A percentile compares a stretch with the other conserved stretches of the same genome.
Conservation (phyloP, 169 alveolate genomes). For the Plasmodium ovale region DNA sequence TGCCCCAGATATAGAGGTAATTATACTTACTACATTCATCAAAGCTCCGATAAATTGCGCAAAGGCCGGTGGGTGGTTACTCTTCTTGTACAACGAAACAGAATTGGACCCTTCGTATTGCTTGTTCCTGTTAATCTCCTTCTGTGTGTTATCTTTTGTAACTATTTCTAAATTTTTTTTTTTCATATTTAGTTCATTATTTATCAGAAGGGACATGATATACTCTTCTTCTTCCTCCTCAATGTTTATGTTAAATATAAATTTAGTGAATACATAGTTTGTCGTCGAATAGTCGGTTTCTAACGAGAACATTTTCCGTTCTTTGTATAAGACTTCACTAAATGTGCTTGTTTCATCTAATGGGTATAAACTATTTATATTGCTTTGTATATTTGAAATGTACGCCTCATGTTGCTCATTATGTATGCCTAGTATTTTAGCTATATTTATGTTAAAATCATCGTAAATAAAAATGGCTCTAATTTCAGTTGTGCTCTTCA, state of each 20-base stretch:
- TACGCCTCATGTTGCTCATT: conserved; percentile 13
- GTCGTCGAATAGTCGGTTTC: conserved; percentile 56
- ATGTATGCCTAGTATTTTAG: conserved; percentile 15
- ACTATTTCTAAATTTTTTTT: conserved; percentile 43
- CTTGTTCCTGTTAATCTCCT: neutral
- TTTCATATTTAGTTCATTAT: conserved; percentile 60
- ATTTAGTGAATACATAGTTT: conserved; percentile 41
- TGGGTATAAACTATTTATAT: conserved; percentile 17
- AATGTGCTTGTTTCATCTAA: conserved; percentile 61
- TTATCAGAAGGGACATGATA: conserved; percentile 50
- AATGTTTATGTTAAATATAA: conserved; percentile 46
- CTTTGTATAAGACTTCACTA: conserved; percentile 58
- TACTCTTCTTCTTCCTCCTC: conserved; percentile 41
- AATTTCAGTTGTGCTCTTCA: conserved; percentile 44
- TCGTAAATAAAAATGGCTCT: conserved; percentile 71
- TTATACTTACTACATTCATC: conserved; percentile 2
- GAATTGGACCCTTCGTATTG: neutral
- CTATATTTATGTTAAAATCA: conserved; percentile 52
- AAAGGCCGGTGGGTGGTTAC: conserved; percentile 41
- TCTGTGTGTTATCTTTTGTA: neutral
- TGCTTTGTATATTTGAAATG: conserved; percentile 31
- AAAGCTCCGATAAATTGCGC: conserved; percentile 55
- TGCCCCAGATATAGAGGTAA: conserved; percentile 61
- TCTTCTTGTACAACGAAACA: neutral
- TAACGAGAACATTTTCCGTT: conserved; percentile 40